Conservation (phyloP, 805 yeast species). For the Saccharomycodes ludwigii region DNA sequence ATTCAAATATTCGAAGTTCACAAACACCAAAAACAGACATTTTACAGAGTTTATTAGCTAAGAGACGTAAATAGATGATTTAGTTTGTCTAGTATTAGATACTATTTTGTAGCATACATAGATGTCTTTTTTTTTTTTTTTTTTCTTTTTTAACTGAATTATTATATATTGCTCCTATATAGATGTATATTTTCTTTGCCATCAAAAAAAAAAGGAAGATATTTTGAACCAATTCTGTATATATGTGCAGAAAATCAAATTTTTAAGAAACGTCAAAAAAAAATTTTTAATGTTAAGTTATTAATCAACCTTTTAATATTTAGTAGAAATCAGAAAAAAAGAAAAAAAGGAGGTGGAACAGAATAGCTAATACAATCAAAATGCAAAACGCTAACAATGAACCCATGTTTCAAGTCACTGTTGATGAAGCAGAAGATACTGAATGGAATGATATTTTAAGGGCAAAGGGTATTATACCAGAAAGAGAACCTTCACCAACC, state of each 20-base stretch:
- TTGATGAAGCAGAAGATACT: conserved; percentile 91
- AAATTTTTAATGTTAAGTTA: neutral
- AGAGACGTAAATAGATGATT: conserved; percentile 13
- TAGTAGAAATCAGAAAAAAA: conserved; percentile 4
- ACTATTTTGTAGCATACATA: too few relatives aligned
- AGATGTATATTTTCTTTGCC: too few relatives aligned
- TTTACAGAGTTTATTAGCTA: conserved; percentile 16
- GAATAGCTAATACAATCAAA: neutral
- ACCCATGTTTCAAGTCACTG: conserved; percentile 68
- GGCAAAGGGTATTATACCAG: conserved; percentile 84
- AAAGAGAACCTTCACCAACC: conserved; percentile 80
- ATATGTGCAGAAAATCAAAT: too few relatives aligned
- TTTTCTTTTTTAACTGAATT: too few relatives aligned
- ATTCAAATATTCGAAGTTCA: too few relatives aligned
- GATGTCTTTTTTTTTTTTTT: too few relatives aligned
- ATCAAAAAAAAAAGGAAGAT: too few relatives aligned
- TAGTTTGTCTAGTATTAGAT: neutral
- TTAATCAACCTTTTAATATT: neutral
- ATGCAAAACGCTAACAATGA: conserved; percentile 25
- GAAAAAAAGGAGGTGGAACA: conserved; percentile 1
- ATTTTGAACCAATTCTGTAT: too few relatives aligned
- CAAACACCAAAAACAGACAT: conserved; percentile 22
- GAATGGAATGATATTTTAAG: conserved; percentile 97
- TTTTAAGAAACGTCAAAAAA: neutral
- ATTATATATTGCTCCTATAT: too few relatives aligned